Conservation (phyloP, 129 eudicot genomes). For the Tagetes erecta region DNA sequence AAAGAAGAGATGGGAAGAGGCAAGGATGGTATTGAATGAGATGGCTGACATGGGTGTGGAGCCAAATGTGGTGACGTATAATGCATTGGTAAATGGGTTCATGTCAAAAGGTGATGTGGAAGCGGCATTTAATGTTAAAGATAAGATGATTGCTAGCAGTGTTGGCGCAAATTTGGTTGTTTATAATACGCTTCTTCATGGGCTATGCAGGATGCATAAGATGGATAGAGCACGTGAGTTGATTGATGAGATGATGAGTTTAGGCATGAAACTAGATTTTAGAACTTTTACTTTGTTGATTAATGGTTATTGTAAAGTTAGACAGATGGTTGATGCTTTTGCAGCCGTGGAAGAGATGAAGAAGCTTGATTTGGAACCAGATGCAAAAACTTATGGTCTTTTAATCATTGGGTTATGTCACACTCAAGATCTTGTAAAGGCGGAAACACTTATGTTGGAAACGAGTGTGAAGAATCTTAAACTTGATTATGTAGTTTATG, state of each 20-base stretch:
- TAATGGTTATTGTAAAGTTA: conserved; percentile 54
- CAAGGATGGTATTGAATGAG: conserved; percentile 25
- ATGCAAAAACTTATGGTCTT: conserved; percentile 50
- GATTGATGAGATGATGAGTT: conserved; percentile 47
- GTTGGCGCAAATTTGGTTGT: conserved; percentile 33
- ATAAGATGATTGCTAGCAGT: conserved; percentile 32
- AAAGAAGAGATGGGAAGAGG: conserved; percentile 37
- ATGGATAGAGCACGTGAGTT: conserved; percentile 53
- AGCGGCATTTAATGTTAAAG: conserved; percentile 34
- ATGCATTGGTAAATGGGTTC: conserved; percentile 36
- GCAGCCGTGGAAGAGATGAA: conserved; percentile 65
- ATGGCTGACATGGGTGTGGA: conserved; percentile 34
- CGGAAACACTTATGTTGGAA: conserved; percentile 32
- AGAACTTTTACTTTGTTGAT: conserved; percentile 52
- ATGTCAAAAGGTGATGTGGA: conserved; percentile 31
- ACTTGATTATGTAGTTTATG: conserved; percentile 28
- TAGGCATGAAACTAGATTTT: conserved; percentile 51
- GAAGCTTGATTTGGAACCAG: conserved; percentile 53
- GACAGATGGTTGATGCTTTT: conserved; percentile 55
- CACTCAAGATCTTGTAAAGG: conserved; percentile 54
- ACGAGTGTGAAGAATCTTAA: conserved; percentile 19
- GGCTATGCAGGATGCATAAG: conserved; percentile 33
- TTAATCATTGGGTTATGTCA: conserved; percentile 59
- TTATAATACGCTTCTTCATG: conserved; percentile 40
- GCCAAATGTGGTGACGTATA: conserved; percentile 33